Percentiles rank a stretch among this genome's conserved stretches.
phyloP scores from a whole-genome alignment of 2,329 filamentous ascomycete species.

The Phialemonium atrogriseum region DNA sequence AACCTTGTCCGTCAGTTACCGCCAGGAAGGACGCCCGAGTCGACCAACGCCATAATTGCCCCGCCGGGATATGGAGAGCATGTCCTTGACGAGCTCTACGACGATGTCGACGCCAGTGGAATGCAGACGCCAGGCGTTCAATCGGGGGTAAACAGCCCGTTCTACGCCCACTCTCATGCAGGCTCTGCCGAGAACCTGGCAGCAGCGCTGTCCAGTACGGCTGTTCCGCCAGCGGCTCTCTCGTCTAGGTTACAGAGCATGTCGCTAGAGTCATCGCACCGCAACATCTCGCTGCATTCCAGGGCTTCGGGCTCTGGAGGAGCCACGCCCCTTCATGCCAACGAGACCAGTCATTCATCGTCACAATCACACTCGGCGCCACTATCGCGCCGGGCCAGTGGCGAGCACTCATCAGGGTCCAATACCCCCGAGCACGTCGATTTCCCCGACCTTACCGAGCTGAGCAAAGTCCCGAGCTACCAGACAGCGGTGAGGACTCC shows the following conservation, averaged over 20 bases:
- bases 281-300: constrained; percentile 38
- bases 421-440: constrained; percentile 50
- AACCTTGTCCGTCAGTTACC: constrained; percentile 60
- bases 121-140: constrained; percentile 67
- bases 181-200: constrained; percentile 76
- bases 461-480: constrained; percentile 72
- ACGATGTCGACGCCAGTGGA: constrained; percentile 73
- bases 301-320: constrained; percentile 32
- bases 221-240: constrained; percentile 42
- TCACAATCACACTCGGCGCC: constrained; percentile 35
- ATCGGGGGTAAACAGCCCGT: constrained; percentile 75
- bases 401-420: constrained; percentile 40
- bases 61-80: constrained; percentile 93
- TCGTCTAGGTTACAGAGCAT: constrained; percentile 66
- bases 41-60: constrained; percentile 56
- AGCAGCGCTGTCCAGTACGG: constrained; percentile 40
- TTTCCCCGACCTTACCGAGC: constrained; percentile 50
- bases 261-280: constrained; percentile 37
- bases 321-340: constrained; percentile 29
- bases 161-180: constrained; percentile 61
- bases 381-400: constrained; percentile 46
- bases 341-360: constrained; percentile 23
- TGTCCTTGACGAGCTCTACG: constrained; percentile 81
- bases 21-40: constrained; percentile 37
- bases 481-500: constrained; percentile 63